A percentile compares a stretch with the other conserved stretches of the same genome.
Conservation (phyloP, 2,329 filamentous ascomycete species). For the Aspergillus sp. region DNA sequence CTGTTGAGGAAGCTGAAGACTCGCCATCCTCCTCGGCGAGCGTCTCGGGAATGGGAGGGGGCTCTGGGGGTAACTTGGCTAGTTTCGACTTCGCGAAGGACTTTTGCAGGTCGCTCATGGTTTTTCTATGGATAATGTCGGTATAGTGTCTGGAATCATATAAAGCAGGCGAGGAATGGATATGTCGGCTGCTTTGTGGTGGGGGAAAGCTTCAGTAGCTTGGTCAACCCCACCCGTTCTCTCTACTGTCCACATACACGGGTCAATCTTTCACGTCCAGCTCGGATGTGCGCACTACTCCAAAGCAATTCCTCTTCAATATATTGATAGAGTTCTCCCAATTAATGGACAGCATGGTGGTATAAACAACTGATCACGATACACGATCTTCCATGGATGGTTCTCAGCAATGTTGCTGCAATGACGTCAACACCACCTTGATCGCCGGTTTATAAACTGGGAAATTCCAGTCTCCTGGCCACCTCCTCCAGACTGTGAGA, state of each 20-base stretch:
- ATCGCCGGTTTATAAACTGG: background rate
- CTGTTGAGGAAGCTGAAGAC: conserved; percentile 80
- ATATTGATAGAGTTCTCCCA: no score
- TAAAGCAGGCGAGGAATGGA: background rate
- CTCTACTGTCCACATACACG: no score
- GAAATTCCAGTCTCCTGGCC: background rate
- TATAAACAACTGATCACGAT: background rate
- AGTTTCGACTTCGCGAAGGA: conserved; percentile 77
- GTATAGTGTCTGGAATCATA: background rate
- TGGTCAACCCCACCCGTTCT: conserved; percentile 5
- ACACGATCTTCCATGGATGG: conserved; percentile 4
- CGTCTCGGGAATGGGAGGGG: conserved; percentile 42
- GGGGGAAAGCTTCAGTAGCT: background rate
- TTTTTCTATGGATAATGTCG: background rate
- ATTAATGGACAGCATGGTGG: no score
- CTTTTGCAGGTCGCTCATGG: conserved; percentile 79
- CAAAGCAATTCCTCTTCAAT: no score
- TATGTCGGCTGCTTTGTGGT: background rate
- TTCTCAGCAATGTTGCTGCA: background rate
- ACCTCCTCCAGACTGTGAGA: background rate
- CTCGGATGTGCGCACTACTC: no score
- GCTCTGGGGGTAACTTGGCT: conserved; percentile 59
- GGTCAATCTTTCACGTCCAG: no score
- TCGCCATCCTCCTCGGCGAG: conserved; percentile 34
- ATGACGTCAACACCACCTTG: conserved; percentile 11